Conservation (phyloP, 306 rosid genomes). For the Inga laurina region DNA sequence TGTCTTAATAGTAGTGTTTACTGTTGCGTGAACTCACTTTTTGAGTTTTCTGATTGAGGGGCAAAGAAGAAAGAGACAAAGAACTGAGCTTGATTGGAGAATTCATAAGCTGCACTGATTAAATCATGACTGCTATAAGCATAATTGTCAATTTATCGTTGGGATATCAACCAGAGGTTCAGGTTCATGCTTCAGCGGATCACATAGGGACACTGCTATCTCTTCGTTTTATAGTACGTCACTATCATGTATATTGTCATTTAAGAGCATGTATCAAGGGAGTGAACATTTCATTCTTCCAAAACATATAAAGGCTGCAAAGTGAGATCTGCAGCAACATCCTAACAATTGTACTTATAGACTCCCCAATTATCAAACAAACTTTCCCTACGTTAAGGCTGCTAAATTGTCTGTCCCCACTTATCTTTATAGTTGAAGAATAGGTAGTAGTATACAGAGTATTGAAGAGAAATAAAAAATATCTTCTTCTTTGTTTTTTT, state of each 20-base stretch:
- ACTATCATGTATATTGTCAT: slow-evolving; percentile 2
- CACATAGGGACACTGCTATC: neutral
- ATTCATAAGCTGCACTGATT: neutral
- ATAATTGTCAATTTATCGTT: neutral
- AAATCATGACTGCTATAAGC: slow-evolving; percentile 1
- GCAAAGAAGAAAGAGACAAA: neutral
- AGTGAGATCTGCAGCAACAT: neutral
- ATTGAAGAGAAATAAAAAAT: neutral
- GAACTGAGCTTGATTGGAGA: neutral
- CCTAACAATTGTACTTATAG: neutral
- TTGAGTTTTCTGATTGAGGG: slow-evolving; percentile 6
- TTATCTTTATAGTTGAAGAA: neutral
- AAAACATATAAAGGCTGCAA: neutral
- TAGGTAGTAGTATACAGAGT: neutral
- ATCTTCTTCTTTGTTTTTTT: neutral
- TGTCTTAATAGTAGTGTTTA: neutral
- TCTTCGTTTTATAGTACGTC: neutral
- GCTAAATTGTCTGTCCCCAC: neutral
- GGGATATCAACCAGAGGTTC: neutral
- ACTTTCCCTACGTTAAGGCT: neutral
- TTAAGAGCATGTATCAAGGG: neutral
- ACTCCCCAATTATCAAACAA: neutral
- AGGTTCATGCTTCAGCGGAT: neutral
- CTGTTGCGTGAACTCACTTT: neutral
- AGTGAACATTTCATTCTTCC: slow-evolving; percentile 7